These are phyloP conservation scores for Ogataea kodamae DNA, from an alignment of 805 yeast genomes.

Conservation along the genomic window DNA sequence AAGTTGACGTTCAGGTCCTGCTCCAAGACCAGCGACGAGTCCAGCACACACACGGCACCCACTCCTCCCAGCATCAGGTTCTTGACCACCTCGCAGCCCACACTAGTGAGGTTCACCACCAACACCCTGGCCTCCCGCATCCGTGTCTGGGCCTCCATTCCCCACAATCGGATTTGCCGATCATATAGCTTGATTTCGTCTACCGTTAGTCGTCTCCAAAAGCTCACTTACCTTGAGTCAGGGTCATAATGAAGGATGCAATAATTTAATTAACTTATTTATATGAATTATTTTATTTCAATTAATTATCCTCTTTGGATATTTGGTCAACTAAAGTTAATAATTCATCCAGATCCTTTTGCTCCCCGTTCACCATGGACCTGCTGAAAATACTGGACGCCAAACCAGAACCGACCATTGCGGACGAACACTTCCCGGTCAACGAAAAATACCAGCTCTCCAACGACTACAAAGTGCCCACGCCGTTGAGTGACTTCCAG, in stretches of 20 bases:
- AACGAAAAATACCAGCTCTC: conserved; percentile 35
- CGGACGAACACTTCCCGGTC: conserved; percentile 47
- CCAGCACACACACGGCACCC: conserved; percentile 71
- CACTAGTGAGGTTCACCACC: conserved; percentile 67
- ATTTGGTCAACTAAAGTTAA: no score
- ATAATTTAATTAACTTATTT: no score
- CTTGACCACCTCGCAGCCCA: conserved; percentile 80
- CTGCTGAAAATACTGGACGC: conserved; percentile 72
- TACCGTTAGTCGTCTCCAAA: conserved; percentile 8
- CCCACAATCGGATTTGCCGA: conserved; percentile 95
- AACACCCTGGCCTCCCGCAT: conserved; percentile 71
- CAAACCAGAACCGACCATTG: conserved; percentile 79
- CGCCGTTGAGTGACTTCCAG: conserved; percentile 84
- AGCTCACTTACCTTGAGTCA: conserved; percentile 16
- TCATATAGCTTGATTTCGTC: conserved; percentile 93
- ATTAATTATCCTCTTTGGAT: no score
- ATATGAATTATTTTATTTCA: no score
- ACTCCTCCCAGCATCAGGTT: conserved; percentile 86
- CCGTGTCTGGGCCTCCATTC: conserved; percentile 81
- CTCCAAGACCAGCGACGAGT: conserved; percentile 48
- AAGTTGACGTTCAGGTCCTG: conserved; percentile 74
- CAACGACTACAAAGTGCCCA: conserved; percentile 73
- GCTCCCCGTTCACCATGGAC: conserved; percentile 48
- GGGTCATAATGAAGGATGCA: conserved; percentile 5
- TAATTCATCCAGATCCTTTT: no score